These are phyloP conservation scores for Oxytropis ochrocephala DNA, from an alignment of 306 rosid genomes.

Conservation along the genomic window DNA sequence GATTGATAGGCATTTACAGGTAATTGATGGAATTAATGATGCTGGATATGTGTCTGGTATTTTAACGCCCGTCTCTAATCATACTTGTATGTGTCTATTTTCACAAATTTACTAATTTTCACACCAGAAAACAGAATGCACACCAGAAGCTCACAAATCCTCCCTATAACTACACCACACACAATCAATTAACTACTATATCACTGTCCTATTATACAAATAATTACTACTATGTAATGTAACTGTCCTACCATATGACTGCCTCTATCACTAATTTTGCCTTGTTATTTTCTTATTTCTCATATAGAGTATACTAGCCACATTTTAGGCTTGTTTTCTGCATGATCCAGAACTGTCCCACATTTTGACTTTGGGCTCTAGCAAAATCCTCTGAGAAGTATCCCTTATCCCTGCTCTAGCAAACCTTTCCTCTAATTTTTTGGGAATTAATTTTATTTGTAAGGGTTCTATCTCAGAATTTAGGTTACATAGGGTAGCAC, in stretches of 20 bases:
- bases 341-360: not conserved
- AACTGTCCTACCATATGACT: not conserved
- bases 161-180: not conserved
- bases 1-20: constrained; percentile 95
- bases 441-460: not conserved
- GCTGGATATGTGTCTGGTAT: constrained; percentile 11
- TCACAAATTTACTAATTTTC: too few species aligned
- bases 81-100: constrained; percentile 25
- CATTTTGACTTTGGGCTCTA: not conserved
- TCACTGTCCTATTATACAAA: not conserved
- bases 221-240: not conserved
- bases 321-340: not conserved
- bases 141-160: not conserved
- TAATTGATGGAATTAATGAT: constrained; percentile 23
- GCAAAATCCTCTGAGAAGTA: not conserved
- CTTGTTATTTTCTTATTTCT: not conserved
- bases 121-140: not conserved
- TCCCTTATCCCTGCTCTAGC: not conserved
- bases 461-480: not conserved
- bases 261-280: not conserved
- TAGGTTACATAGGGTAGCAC: not conserved
- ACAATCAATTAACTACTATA: not conserved
- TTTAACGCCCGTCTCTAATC: constrained; percentile 19
- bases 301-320: not conserved
- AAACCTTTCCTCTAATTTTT: not conserved